Base-by-base conservation (phyloP, 495 filamentous ascomycete species). In the Penicillium subrubescens region DNA sequence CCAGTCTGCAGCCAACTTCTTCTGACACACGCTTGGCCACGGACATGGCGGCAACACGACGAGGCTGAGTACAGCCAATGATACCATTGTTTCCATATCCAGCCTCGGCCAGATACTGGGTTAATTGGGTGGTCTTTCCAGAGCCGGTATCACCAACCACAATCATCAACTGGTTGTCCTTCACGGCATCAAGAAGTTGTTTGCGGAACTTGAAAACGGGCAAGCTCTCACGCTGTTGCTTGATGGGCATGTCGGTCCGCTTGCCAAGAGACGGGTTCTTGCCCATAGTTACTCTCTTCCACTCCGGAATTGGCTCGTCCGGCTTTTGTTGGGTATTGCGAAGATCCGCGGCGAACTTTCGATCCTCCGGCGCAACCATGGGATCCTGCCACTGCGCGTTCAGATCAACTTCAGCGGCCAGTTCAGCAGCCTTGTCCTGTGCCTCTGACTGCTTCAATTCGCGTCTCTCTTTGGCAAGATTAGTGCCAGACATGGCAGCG, bases 121-220 rank as follows among this genome's bases (percentile, higher is more conserved):
- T 96, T 33, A 99, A 69, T 73, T 99, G 95, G 0, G 95, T 99
- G 1, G 95, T 99, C 73, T 99, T 99, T 61, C 96, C 96, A 5
- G 92, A 96, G 27, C 96, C 96, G 64, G 96, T 99, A 73, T 98
- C 95, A 63, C 96, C 95, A 61, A 98, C 94, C 2, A 98, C 95
- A 76, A 99, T 96, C 65, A 99, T 73, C 44, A 98, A 81, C 68
- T 97, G 96, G 75, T 99, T 94, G 33, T 91, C 88, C 25, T 80
- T 79, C 8, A 99, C 91, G 29, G 95, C 95, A 69, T 97, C 89
- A 51, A 98, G 87, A 21, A 99, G 83, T 69, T 94, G 90, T 44
- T 89, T 89, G 61, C 94, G 86, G 74, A 98, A 96, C 65, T 92
- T 94, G 77, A 80, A 99, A 0, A 97, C 94, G 0, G 95, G 95